Conservation (phyloP, 805 yeast genomes). For the Suhomyces faveliae region DNA sequence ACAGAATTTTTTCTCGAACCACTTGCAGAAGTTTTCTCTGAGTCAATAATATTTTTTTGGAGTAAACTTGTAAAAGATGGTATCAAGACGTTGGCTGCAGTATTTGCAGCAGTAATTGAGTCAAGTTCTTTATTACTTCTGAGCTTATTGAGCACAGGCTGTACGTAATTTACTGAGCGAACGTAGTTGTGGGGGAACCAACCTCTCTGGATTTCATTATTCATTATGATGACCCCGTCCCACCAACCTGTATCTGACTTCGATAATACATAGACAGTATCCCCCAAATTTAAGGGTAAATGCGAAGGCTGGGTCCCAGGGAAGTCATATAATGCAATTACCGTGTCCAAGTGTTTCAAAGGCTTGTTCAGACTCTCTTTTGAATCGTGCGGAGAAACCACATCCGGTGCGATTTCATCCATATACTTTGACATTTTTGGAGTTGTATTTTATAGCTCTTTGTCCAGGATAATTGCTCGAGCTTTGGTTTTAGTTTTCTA, state of each 20-base stretch:
- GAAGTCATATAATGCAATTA: conserved; percentile 56
- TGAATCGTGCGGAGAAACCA: conserved; percentile 28
- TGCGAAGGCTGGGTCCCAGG: conserved; percentile 52
- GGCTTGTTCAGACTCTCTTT: conserved; percentile 20
- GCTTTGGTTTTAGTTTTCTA: not conserved
- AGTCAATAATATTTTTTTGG: conserved; percentile 36
- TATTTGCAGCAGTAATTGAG: conserved; percentile 45
- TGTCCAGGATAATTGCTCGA: not conserved
- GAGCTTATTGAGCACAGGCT: conserved; percentile 38
- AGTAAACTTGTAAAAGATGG: conserved; percentile 39
- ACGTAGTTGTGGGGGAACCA: conserved; percentile 81
- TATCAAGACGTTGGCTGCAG: conserved; percentile 45
- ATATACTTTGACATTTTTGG: conserved; percentile 13
- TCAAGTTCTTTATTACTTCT: conserved; percentile 41
- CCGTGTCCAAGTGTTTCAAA: conserved; percentile 52
- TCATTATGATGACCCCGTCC: conserved; percentile 62
- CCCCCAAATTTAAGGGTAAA: conserved; percentile 59
- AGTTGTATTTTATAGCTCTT: not conserved
- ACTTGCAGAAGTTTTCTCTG: conserved; percentile 29
- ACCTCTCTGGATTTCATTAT: conserved; percentile 57
- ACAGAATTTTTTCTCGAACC: conserved; percentile 46
- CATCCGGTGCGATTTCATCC: conserved; percentile 44
- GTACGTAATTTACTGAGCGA: conserved; percentile 44
- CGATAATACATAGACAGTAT: conserved; percentile 64
- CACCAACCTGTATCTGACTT: conserved; percentile 77